A percentile compares a stretch with the other conserved stretches of the same genome.
Evolutionary conservation across 257 asterid species (phyloP).

Genomic region (Solanum infundibuliforme): DNA sequence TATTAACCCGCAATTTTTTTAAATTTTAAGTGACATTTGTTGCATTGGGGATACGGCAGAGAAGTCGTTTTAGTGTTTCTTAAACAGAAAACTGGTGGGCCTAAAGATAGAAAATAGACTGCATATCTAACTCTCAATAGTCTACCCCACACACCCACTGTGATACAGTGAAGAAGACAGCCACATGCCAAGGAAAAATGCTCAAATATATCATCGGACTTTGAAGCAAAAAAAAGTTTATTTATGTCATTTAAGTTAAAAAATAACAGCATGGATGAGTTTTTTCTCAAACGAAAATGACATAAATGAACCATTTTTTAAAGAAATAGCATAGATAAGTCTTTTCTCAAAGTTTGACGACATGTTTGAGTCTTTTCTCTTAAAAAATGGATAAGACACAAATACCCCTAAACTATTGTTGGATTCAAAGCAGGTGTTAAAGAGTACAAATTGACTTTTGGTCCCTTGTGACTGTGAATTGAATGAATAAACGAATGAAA

Average conservation of each 20-base stretch:
- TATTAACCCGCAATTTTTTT: accelerated
- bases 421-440: not conserved
- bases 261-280: accelerated
- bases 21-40: not conserved
- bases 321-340: accelerated
- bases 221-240: too few relatives aligned
- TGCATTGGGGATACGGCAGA: not conserved
- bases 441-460: not conserved
- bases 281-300: too few relatives aligned
- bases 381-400: not conserved
- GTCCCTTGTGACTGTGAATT: not conserved
- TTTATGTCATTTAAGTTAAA: too few relatives aligned
- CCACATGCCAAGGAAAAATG: not conserved
- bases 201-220: too few relatives aligned
- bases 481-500: not conserved
- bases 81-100: not conserved
- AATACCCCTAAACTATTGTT: not conserved
- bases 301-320: accelerated
- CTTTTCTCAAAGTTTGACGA: not conserved
- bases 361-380: accelerated
- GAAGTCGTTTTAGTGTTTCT: not conserved
- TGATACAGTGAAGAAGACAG: not conserved
- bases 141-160: not conserved
- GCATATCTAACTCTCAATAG: not conserved
- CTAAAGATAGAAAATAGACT: not conserved